phyloP scores from a whole-genome alignment of 352 stramenopile genomes.

The Globisporangium okanoganense region DNA sequence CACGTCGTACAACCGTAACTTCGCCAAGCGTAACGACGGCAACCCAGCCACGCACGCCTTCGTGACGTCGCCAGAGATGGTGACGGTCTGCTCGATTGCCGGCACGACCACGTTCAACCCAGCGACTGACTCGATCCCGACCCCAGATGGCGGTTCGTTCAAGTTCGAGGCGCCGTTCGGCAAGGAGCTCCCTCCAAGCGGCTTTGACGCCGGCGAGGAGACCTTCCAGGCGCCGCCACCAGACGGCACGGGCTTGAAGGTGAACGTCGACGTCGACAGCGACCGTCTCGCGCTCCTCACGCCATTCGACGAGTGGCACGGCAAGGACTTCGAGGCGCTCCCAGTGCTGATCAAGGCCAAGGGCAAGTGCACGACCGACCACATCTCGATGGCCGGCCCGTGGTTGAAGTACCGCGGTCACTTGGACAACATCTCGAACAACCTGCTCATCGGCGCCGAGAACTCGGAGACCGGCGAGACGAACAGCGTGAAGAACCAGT shows the following conservation, averaged over 20 bases:
- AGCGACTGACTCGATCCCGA: constrained; percentile 86
- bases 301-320: constrained; percentile 88
- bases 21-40: constrained; percentile 92
- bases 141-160: constrained; percentile 82
- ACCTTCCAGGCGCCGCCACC: constrained; percentile 88
- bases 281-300: constrained; percentile 86
- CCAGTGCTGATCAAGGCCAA: constrained; percentile 93
- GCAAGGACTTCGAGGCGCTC: constrained; percentile 85
- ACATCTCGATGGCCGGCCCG: constrained; percentile 93
- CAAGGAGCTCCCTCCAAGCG: constrained; percentile 88
- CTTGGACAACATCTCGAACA: constrained; percentile 95
- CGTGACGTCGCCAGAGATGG: constrained; percentile 90
- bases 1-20: constrained; percentile 95
- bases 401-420: constrained; percentile 95
- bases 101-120: constrained; percentile 90
- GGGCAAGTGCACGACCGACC: constrained; percentile 95
- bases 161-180: constrained; percentile 90
- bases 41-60: constrained; percentile 93
- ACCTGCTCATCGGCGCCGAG: constrained; percentile 91
- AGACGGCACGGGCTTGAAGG: constrained; percentile 57
- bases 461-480: constrained; percentile 92
- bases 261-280: constrained; percentile 80
- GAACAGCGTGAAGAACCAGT: constrained; percentile 91
- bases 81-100: constrained; percentile 88
- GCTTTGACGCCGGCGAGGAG: constrained; percentile 90